Evolutionary conservation across 2,329 filamentous ascomycete genomes (phyloP).

Genomic region (Penicillium sp.): DNA sequence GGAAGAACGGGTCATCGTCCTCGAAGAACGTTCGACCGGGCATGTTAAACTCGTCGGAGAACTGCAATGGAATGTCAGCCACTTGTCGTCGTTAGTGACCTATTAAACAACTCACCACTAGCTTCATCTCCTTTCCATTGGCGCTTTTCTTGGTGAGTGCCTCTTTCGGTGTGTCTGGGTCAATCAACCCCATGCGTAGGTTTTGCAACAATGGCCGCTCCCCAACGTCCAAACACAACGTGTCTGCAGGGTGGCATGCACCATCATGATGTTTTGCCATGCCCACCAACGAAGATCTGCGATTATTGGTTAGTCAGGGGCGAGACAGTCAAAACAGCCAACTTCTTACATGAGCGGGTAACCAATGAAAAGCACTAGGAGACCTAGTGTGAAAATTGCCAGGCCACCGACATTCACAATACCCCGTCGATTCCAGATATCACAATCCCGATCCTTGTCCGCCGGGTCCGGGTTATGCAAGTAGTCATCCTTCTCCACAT

Average conservation of each 20-base stretch:
- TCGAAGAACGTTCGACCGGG: slow-evolving; percentile 68
- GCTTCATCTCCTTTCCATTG: slow-evolving; percentile 59
- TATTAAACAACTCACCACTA: slow-evolving; percentile 51
- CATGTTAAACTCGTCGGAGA: slow-evolving; percentile 69
- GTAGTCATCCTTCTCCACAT: slow-evolving; percentile 71
- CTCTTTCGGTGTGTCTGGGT: slow-evolving; percentile 63
- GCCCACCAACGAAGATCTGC: slow-evolving; percentile 57
- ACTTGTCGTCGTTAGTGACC: too few species aligned
- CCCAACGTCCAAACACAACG: slow-evolving; percentile 51
- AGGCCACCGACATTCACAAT: slow-evolving; percentile 64
- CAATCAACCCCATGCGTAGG: slow-evolving; percentile 59
- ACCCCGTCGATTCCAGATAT: slow-evolving; percentile 64
- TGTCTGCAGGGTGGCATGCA: slow-evolving; percentile 36
- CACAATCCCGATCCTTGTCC: slow-evolving; percentile 60
- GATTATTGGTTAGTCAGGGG: neutral
- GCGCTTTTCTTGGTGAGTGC: slow-evolving; percentile 55
- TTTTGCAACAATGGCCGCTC: slow-evolving; percentile 56
- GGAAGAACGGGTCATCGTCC: slow-evolving; percentile 66
- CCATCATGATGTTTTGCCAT: slow-evolving; percentile 26
- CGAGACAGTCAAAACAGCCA: neutral
- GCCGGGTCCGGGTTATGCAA: slow-evolving; percentile 67
- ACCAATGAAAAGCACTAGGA: slow-evolving; percentile 64
- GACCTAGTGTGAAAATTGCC: slow-evolving; percentile 56
- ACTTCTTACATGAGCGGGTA: slow-evolving; percentile 65
- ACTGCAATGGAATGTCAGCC: slow-evolving; percentile 37